Conservation (phyloP, 2,329 filamentous ascomycete species). For the Pseudogymnoascus verrucosus region DNA sequence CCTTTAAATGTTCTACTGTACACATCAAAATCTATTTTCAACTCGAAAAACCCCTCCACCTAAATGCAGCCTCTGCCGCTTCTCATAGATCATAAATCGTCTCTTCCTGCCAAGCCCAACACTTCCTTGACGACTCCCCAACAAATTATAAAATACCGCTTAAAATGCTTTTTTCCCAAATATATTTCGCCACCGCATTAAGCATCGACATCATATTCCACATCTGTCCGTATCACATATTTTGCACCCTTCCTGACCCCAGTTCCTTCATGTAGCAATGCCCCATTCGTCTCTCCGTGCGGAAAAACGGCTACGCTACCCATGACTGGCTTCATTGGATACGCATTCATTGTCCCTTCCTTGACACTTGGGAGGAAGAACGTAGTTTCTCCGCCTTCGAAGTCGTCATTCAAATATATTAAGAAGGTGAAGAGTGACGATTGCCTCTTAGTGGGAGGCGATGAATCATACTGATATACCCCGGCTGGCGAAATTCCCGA, state of each 20-base stretch:
- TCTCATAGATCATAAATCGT: background rate
- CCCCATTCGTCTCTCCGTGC: constrained; percentile 58
- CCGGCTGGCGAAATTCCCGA: constrained; percentile 48
- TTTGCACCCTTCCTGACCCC: constrained; percentile 58
- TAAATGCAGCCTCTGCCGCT: background rate
- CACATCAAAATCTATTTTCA: background rate
- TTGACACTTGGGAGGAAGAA: constrained; percentile 58
- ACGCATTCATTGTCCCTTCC: constrained; percentile 61
- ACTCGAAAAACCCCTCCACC: background rate
- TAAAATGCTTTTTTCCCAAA: background rate
- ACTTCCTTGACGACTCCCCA: background rate
- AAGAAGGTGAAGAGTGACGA: constrained; percentile 63
- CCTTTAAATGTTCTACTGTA: background rate
- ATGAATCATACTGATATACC: constrained; percentile 57
- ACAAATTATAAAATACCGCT: background rate
- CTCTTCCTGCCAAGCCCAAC: background rate
- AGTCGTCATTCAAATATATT: constrained; percentile 64
- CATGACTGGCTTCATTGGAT: constrained; percentile 60
- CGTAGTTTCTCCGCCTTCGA: constrained; percentile 62
- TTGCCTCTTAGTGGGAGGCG: constrained; percentile 49
- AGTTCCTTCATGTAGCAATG: constrained; percentile 61
- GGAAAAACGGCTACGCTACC: constrained; percentile 62
- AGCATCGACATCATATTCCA: constrained; percentile 54
- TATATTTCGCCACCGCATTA: background rate
- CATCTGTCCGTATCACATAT: constrained; percentile 64